Evolutionary conservation across 352 stramenopile genomes (phyloP).

Genomic region (Phytophthora rubi): DNA sequence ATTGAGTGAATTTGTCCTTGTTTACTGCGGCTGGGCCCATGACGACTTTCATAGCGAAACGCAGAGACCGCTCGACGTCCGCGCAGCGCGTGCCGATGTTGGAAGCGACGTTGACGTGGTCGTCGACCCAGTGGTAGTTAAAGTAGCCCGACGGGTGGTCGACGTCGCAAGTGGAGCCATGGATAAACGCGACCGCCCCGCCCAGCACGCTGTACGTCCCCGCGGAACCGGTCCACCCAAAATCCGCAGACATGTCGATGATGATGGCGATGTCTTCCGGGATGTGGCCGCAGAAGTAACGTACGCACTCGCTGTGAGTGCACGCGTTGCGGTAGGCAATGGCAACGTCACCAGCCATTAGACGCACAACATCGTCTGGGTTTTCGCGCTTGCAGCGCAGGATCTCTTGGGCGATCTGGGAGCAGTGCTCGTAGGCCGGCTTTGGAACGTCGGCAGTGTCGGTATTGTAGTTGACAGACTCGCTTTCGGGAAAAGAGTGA

Average conservation of each 20-base stretch:
- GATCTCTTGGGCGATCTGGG: background rate
- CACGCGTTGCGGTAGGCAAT: slow-evolving; percentile 28
- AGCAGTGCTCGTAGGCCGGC: background rate
- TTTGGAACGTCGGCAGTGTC: background rate
- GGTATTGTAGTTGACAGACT: slow-evolving; percentile 10
- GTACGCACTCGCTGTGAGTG: slow-evolving; percentile 7
- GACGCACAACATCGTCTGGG: background rate
- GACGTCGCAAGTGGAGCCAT: background rate
- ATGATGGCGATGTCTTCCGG: slow-evolving; percentile 9
- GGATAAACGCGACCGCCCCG: slow-evolving; percentile 12
- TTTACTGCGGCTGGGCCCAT: slow-evolving; percentile 21
- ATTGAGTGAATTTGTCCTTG: slow-evolving; percentile 26
- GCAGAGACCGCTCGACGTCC: slow-evolving; percentile 12
- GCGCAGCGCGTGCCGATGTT: background rate
- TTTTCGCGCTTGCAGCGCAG: background rate
- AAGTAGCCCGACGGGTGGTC: slow-evolving; percentile 8
- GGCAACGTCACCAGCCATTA: slow-evolving; percentile 15
- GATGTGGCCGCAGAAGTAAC: slow-evolving; percentile 6
- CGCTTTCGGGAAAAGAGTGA: slow-evolving; percentile 11
- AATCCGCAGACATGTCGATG: too few relatives aligned
- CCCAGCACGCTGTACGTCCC: slow-evolving; percentile 20
- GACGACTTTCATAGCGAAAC: slow-evolving; percentile 16
- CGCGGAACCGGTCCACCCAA: slow-evolving; percentile 21
- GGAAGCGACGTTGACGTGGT: slow-evolving; percentile 6
- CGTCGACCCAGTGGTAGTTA: slow-evolving; percentile 9